Evolutionary conservation across 306 rosid species (phyloP), one percentile per base, ranked within the genome.

Genomic region (Heteromeles arbutifolia): DNA sequence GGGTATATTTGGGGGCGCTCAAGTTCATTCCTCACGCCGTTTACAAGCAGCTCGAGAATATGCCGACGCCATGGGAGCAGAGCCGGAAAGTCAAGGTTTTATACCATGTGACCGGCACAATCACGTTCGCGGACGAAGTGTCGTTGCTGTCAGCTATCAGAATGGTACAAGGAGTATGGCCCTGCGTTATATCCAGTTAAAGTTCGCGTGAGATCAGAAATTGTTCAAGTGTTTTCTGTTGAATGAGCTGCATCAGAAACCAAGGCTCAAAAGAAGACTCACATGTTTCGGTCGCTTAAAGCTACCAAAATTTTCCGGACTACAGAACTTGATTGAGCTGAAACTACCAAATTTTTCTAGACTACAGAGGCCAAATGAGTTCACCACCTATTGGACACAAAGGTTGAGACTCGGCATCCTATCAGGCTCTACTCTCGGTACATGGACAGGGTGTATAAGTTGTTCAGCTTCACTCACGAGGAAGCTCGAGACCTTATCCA

Each of bases 21-120:
- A 95, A 92, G 65, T 95, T 95, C 71, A 84, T 95, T 70, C 97
- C 98, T 0, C 98, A 95, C 81, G 97, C 97, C 54, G 98, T 95
- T 79, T 95, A 95, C 82, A 95, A 95, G 86, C 92, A 90, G 14
- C 86, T 95, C 44, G 98, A 95, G 84, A 95, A 95, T 43, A 95
- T 95, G 98, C 98, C 98, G 5, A 95, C 92, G 98, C 96, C 98
- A 10, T 95, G 98, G 98, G 98, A 95, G 88, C 98, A 95, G 96
- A 97, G 87, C 24, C 92, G 98, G 41, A 97, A 95, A 78, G 97
- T 95, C 67, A 95, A 83, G 84, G 93, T 95, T 67, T 83, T 95
- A 73, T 95, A 95, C 80, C 97, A 92, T 78, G 90, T 95, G 67
- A 92, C 97, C 29, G 98, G 98, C 77, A 97, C 97, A 32, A 95